phyloP scores from a whole-genome alignment of 2,329 filamentous ascomycete genomes.

The Dissoconium aciculare region DNA sequence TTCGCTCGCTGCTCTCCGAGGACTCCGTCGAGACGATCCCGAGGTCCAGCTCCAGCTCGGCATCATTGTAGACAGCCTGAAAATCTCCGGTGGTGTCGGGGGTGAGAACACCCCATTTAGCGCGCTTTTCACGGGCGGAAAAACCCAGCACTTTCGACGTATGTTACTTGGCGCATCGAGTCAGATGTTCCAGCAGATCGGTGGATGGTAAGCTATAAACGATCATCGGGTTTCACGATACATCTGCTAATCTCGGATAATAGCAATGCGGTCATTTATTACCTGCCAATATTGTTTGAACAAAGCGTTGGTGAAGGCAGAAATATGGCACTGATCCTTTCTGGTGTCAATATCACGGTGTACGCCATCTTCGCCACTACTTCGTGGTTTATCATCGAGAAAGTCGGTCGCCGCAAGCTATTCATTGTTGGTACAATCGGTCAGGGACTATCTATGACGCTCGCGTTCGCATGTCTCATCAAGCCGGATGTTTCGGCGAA shows the following conservation, averaged over 20 bases:
- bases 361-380: constrained; percentile 41
- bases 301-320: constrained; percentile 36
- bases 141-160: constrained; percentile 50
- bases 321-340: constrained; percentile 30
- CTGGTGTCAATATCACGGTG: constrained; percentile 39
- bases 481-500: constrained; percentile 25
- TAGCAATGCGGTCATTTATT: constrained; percentile 34
- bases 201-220: constrained; percentile 20
- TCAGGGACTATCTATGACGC: constrained; percentile 41
- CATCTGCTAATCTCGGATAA: too few species aligned
- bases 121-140: constrained; percentile 45
- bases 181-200: constrained; percentile 49
- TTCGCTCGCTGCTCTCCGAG: constrained; percentile 37
- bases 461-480: constrained; percentile 29
- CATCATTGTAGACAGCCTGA: constrained; percentile 48
- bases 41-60: constrained; percentile 47
- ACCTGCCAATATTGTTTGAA: constrained; percentile 29
- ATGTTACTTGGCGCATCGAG: constrained; percentile 45
- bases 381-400: constrained; percentile 52
- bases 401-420: constrained; percentile 37
- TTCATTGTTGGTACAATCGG: constrained; percentile 33
- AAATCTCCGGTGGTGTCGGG: constrained; percentile 28
- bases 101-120: constrained; percentile 33
- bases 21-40: constrained; percentile 35
- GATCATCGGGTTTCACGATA: too few species aligned